Percentiles rank a stretch among this genome's conserved stretches.
Evolutionary conservation across 441 rosid genomes (phyloP).

Genomic region (Dalechampia spathulata): DNA sequence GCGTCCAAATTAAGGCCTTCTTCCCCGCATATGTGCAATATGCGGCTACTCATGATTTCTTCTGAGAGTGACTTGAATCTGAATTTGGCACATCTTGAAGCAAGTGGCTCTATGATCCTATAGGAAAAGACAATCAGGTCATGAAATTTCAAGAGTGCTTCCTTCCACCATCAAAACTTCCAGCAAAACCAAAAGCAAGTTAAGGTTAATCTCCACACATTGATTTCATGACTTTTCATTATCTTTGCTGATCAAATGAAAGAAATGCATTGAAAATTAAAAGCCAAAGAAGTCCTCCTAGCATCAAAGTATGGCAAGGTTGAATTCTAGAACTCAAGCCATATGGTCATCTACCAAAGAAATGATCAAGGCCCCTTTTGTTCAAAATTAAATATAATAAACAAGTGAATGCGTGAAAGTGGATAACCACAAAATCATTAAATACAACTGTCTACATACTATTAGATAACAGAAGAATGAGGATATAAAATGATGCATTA

Average conservation of each 20-base stretch:
- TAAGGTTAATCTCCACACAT: neutral
- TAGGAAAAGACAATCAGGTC: neutral
- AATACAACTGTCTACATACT: neutral
- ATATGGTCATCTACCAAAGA: neutral
- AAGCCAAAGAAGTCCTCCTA: neutral
- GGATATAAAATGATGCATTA: neutral
- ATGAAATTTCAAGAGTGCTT: neutral
- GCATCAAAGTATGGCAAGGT: neutral
- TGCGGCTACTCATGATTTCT: conserved; percentile 81
- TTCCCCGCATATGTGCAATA: conserved; percentile 67
- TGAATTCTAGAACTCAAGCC: neutral
- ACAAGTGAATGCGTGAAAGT: too few relatives aligned
- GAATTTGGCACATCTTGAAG: conserved; percentile 98
- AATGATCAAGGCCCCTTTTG: neutral
- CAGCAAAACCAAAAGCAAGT: neutral
- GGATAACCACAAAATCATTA: neutral
- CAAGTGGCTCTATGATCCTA: conserved; percentile 98
- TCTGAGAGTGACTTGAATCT: conserved; percentile 94
- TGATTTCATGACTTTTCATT: neutral
- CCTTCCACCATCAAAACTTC: neutral
- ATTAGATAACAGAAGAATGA: neutral
- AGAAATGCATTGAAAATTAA: neutral
- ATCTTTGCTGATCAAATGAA: neutral
- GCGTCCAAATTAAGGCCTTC: conserved; percentile 61
- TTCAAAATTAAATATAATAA: neutral